phyloP scores from a whole-genome alignment of 805 yeast genomes.

The Jamesozyma hellenica region DNA sequence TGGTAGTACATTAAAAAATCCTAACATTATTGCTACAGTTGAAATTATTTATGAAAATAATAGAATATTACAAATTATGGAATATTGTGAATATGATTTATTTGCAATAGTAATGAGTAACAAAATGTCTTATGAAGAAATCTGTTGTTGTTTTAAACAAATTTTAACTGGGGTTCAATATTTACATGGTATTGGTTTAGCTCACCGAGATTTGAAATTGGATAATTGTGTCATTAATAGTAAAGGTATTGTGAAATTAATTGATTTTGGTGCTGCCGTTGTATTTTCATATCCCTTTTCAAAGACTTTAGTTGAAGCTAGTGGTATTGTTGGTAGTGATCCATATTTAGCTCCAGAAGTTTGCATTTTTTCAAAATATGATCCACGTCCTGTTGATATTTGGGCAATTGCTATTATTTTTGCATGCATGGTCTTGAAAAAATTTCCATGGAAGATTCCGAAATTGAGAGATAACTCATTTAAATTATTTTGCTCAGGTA shows the following conservation, averaged over 20 bases:
- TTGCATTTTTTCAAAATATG: conserved; percentile 69
- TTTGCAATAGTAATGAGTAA: conserved; percentile 93
- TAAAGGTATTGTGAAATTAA: conserved; percentile 79
- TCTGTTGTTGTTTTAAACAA: conserved; percentile 84
- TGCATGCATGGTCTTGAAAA: conserved; percentile 84
- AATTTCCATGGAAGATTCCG: conserved; percentile 94
- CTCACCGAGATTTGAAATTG: conserved; percentile 84
- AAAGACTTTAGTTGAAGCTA: conserved; percentile 60
- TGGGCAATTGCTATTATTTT: conserved; percentile 90
- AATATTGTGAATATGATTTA: conserved; percentile 84
- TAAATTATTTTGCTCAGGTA: conserved; percentile 69
- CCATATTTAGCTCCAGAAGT: conserved; percentile 92
- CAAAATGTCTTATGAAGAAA: conserved; percentile 69
- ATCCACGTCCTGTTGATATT: conserved; percentile 86
- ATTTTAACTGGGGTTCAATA: conserved; percentile 72
- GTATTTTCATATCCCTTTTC: conserved; percentile 84
- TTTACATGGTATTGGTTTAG: conserved; percentile 74
- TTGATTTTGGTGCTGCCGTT: conserved; percentile 90
- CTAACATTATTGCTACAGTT: conserved; percentile 82
- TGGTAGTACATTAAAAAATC: conserved; percentile 81
- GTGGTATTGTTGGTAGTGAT: conserved; percentile 85
- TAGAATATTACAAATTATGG: conserved; percentile 84
- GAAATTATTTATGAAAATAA: conserved; percentile 87
- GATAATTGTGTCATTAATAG: conserved; percentile 85
- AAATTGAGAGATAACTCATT: conserved; percentile 72